Conservation (phyloP, 176 grass and related monocot species). For the Neostapfia colusana region DNA sequence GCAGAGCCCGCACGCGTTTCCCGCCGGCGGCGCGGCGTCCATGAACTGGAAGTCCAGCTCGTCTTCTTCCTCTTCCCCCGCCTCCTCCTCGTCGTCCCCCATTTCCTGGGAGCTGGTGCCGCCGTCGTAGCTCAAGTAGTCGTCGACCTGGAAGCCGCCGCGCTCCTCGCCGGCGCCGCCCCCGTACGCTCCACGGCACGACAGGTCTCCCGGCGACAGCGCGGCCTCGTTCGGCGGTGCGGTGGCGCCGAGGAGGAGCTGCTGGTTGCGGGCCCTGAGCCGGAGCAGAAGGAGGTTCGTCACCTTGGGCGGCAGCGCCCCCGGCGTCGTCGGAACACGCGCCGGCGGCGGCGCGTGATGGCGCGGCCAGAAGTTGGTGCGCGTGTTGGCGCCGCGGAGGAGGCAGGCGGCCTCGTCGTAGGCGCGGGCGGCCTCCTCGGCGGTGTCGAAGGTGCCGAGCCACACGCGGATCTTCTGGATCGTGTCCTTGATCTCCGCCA, state of each 20-base stretch:
- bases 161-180: constrained; percentile 39
- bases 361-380: constrained; percentile 71
- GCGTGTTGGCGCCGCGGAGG: constrained; percentile 75
- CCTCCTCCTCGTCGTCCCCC: constrained; percentile 33
- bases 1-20: constrained; percentile 40
- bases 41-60: constrained; percentile 65
- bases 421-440: constrained; percentile 51
- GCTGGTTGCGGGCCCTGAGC: constrained; percentile 30
- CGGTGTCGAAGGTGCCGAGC: constrained; percentile 60
- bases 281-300: constrained; percentile 44
- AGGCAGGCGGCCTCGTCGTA: constrained; percentile 84
- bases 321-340: not conserved
- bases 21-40: constrained; percentile 43
- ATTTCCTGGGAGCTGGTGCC: constrained; percentile 22
- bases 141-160: constrained; percentile 50
- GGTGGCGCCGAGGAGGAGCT: constrained; percentile 1
- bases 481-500: constrained; percentile 94
- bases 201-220: not conserved
- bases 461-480: constrained; percentile 83
- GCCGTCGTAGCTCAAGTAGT: constrained; percentile 56
- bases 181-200: not conserved
- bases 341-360: constrained; percentile 10
- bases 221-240: not conserved
- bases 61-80: constrained; percentile 8
- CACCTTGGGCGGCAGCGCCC: constrained; percentile 50